Evolutionary conservation across 2,329 filamentous ascomycete genomes (phyloP).

Genomic region (Neonectria neomacrospora): DNA sequence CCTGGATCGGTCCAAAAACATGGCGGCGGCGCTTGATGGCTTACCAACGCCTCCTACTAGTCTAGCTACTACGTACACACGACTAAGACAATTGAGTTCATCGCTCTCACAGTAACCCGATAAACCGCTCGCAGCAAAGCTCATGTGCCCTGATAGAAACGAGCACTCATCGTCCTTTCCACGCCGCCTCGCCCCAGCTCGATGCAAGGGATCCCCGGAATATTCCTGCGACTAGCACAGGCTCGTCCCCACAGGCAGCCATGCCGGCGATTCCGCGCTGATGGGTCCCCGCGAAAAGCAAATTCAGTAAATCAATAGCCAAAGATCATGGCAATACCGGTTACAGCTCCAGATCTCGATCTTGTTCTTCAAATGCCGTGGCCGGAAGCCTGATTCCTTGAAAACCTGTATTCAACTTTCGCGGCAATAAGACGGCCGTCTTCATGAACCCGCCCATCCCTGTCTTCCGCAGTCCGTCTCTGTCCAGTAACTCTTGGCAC

Average conservation of each 20-base stretch:
- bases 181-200: background rate
- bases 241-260: conserved; percentile 22
- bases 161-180: background rate
- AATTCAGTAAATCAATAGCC: conserved; percentile 9
- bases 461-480: conserved; percentile 6
- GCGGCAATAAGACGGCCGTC: conserved; percentile 19
- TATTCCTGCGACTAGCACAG: conserved; percentile 32
- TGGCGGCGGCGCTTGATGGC: conserved; percentile 21
- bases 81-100: background rate
- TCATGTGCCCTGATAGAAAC: conserved; percentile 1
- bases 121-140: background rate
- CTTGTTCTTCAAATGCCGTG: conserved; percentile 23
- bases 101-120: background rate
- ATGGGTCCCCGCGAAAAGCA: conserved; percentile 34
- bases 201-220: conserved; percentile 32
- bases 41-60: conserved; percentile 3
- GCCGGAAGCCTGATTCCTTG: conserved; percentile 15
- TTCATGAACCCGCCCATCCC: conserved; percentile 21
- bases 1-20: conserved; percentile 42
- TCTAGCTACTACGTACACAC: background rate
- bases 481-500: conserved; percentile 22
- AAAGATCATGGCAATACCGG: conserved; percentile 7
- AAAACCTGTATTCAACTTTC: conserved; percentile 23
- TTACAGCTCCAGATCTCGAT: conserved; percentile 36
- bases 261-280: conserved; percentile 35